A percentile compares a stretch with the other conserved stretches of the same genome.
phyloP scores from a whole-genome alignment of 208 protist genomes.

The Tritrichomonas foetus region DNA sequence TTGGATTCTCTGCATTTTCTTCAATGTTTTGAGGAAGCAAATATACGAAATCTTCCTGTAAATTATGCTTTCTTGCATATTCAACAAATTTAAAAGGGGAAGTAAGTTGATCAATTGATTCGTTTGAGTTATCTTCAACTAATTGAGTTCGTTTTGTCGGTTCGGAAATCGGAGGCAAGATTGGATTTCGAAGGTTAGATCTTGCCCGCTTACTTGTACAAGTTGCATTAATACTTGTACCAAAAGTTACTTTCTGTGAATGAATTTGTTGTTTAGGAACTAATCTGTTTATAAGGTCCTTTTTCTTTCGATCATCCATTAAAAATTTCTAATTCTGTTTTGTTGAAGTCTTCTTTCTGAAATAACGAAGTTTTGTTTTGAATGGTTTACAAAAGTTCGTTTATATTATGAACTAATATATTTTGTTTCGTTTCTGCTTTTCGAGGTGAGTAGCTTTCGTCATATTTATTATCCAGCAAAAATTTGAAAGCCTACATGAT shows the following conservation, averaged over 20 bases:
- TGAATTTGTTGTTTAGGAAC: not conserved
- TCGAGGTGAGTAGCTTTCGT: no score
- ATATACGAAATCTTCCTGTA: conserved; percentile 21
- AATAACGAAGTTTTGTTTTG: no score
- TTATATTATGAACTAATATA: no score
- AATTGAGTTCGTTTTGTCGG: not conserved
- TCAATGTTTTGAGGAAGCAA: conserved; percentile 8
- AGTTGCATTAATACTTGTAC: not conserved
- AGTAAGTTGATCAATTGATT: not conserved
- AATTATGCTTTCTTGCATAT: conserved; percentile 20
- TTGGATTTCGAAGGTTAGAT: not conserved
- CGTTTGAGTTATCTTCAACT: not conserved
- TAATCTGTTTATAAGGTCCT: not conserved
- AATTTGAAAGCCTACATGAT: no score
- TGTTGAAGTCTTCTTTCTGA: no score
- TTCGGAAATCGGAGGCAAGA: not conserved
- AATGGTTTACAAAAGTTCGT: no score
- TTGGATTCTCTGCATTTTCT: not conserved
- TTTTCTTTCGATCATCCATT: not conserved
- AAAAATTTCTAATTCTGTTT: no score
- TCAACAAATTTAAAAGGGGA: conserved; percentile 31
- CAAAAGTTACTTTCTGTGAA: not conserved
- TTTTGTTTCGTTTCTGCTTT: no score
- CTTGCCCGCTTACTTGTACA: not conserved
- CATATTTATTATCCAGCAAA: no score